Conservation (phyloP, 2,329 filamentous ascomycete species). For the Ceratocystis albifundus region DNA sequence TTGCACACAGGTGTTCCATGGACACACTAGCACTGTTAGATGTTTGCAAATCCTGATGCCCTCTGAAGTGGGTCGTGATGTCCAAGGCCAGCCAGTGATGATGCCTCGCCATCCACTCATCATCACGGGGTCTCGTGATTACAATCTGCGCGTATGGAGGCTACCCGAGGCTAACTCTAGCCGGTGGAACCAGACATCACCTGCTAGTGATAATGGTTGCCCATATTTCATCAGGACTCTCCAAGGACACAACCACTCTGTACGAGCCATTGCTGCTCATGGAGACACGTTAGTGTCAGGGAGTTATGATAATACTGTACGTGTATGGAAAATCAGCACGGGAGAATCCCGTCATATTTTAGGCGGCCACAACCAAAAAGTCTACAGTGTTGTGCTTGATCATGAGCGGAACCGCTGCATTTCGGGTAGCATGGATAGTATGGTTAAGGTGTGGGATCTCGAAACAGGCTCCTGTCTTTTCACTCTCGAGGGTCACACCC, state of each 20-base stretch:
- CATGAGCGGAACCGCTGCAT: constrained; percentile 88
- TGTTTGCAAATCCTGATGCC: constrained; percentile 92
- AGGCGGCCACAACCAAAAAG: constrained; percentile 79
- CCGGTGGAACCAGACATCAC: constrained; percentile 66
- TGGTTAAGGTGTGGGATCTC: constrained; percentile 95
- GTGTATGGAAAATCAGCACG: constrained; percentile 95
- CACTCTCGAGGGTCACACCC: constrained; percentile 83
- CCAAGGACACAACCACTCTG: constrained; percentile 79
- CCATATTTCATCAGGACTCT: constrained; percentile 89
- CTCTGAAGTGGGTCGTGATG: constrained; percentile 57
- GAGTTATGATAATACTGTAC: constrained; percentile 89
- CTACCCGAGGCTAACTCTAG: constrained; percentile 70
- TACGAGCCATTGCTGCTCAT: constrained; percentile 88
- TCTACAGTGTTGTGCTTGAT: constrained; percentile 94
- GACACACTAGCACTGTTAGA: constrained; percentile 92
- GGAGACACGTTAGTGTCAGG: constrained; percentile 94
- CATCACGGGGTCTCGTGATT: constrained; percentile 93
- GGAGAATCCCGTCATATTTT: constrained; percentile 77
- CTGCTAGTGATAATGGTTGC: constrained; percentile 59
- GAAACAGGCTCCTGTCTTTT: constrained; percentile 74
- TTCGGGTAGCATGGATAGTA: constrained; percentile 94
- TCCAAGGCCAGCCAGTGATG: constrained; percentile 66
- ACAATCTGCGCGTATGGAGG: constrained; percentile 86
- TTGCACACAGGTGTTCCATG: constrained; percentile 92
- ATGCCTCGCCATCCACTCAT: constrained; percentile 92